Evolutionary conservation across 2,329 filamentous ascomycete genomes (phyloP).

Genomic region (Berkeleyomyces rouxiae): DNA sequence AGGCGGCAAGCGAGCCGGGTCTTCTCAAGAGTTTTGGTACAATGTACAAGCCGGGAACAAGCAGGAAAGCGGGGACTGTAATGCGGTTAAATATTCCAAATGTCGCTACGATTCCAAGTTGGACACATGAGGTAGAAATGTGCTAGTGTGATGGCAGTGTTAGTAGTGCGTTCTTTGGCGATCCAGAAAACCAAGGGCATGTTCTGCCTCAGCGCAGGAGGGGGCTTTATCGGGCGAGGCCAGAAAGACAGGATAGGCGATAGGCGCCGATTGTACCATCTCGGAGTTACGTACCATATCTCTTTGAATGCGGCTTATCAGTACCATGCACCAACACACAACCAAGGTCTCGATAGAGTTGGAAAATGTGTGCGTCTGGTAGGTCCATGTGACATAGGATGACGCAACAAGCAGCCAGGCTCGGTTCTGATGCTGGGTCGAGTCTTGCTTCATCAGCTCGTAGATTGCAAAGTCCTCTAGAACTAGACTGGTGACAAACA

Average conservation of each 20-base stretch:
- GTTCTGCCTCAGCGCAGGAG: neutral
- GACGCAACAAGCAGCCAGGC: conserved; percentile 79
- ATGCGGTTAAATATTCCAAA: conserved; percentile 92
- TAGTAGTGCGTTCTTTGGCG: conserved; percentile 12
- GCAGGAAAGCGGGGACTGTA: conserved; percentile 84
- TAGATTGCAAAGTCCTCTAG: conserved; percentile 95
- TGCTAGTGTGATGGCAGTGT: conserved; percentile 37
- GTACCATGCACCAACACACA: conserved; percentile 81
- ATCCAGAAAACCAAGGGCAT: neutral
- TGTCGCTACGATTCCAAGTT: conserved; percentile 66
- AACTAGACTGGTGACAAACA: conserved; percentile 92
- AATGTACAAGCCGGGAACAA: conserved; percentile 68
- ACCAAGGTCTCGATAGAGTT: conserved; percentile 91
- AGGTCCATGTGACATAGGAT: conserved; percentile 97
- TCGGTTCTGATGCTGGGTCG: conserved; percentile 51
- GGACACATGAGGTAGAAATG: conserved; percentile 57
- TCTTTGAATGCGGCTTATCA: conserved; percentile 73
- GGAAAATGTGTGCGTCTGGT: conserved; percentile 95
- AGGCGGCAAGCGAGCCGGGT: conserved; percentile 46
- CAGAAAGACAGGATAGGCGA: neutral
- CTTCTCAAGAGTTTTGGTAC: conserved; percentile 72
- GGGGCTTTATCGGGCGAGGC: neutral
- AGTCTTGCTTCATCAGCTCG: conserved; percentile 54
- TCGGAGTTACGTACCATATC: conserved; percentile 45
- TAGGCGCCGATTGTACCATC: neutral